These are phyloP conservation scores for Fusarium buxicola DNA, from an alignment of 2,329 filamentous ascomycete species.

Conservation along the genomic window DNA sequence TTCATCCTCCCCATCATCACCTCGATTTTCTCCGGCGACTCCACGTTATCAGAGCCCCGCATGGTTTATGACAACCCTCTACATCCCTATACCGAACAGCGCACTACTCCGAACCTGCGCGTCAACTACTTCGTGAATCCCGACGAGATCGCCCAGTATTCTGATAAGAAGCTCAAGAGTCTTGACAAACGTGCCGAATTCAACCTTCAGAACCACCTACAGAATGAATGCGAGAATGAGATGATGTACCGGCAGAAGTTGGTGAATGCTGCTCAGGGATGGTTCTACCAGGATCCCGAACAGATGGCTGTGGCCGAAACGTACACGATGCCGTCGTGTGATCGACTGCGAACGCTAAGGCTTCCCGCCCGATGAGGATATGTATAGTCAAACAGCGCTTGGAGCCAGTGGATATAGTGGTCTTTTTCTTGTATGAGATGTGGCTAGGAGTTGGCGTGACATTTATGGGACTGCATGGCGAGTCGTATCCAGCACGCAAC, in stretches of 20 bases:
- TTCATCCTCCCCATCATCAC: constrained; percentile 88
- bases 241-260: constrained; percentile 72
- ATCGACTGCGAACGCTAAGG: constrained; percentile 59
- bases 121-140: constrained; percentile 91
- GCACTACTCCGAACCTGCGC: constrained; percentile 75
- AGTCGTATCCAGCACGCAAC: constrained; percentile 20
- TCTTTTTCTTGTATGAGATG: constrained; percentile 39
- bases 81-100: constrained; percentile 79
- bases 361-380: constrained; percentile 42
- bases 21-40: constrained; percentile 75
- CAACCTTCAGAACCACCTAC: constrained; percentile 75
- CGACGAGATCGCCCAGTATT: constrained; percentile 77
- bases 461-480: constrained; percentile 45
- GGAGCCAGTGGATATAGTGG: constrained; percentile 17
- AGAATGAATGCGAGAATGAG: constrained; percentile 80
- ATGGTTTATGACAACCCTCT: constrained; percentile 80
- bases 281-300: constrained; percentile 84
- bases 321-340: constrained; percentile 65
- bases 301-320: constrained; percentile 78
- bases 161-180: constrained; percentile 73
- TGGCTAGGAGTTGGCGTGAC: constrained; percentile 45
- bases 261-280: constrained; percentile 83
- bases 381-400: constrained; percentile 4
- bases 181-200: constrained; percentile 84
- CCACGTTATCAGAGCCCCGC: constrained; percentile 65